phyloP scores from a whole-genome alignment of 2,329 filamentous ascomycete species.

The Aspergillus pseudotamarii region DNA sequence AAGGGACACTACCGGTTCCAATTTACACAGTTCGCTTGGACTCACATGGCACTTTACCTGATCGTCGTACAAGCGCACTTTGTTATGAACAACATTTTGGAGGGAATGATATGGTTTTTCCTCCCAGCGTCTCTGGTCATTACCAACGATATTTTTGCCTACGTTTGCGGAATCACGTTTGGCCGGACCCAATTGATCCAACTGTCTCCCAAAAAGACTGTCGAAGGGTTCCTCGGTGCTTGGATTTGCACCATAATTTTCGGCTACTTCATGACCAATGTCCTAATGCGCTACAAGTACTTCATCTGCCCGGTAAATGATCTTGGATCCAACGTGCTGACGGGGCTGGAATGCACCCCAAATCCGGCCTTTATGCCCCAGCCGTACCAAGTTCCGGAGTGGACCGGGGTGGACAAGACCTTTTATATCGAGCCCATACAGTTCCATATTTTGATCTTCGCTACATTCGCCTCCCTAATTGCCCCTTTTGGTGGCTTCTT shows the following conservation, averaged over 20 bases:
- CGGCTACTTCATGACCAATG: conserved; percentile 76
- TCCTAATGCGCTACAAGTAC: conserved; percentile 89
- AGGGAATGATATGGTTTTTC: conserved; percentile 99
- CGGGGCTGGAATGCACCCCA: conserved; percentile 82
- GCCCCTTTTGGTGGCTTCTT: conserved; percentile 99
- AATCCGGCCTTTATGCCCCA: conserved; percentile 89
- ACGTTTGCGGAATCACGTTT: conserved; percentile 96
- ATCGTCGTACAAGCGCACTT: conserved; percentile 98
- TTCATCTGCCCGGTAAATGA: conserved; percentile 98
- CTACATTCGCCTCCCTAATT: conserved; percentile 92
- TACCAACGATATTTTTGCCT: conserved; percentile 98
- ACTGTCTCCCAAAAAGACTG: conserved; percentile 97
- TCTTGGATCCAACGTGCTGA: conserved; percentile 89
- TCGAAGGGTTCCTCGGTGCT: conserved; percentile 92
- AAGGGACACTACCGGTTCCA: conserved; percentile 98
- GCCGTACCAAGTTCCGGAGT: conserved; percentile 71
- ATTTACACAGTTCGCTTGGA: conserved; percentile 99
- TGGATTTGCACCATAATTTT: conserved; percentile 95
- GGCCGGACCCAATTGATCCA: conserved; percentile 96
- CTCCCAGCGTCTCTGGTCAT: conserved; percentile 92
- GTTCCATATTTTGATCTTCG: conserved; percentile 86
- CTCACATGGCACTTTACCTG: conserved; percentile 97
- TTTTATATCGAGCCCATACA: conserved; percentile 86
- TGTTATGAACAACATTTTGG: conserved; percentile 99
- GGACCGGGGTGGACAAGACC: conserved; percentile 71